phyloP scores from a whole-genome alignment of 441 rosid genomes.

The Pelargonium hybrid region DNA sequence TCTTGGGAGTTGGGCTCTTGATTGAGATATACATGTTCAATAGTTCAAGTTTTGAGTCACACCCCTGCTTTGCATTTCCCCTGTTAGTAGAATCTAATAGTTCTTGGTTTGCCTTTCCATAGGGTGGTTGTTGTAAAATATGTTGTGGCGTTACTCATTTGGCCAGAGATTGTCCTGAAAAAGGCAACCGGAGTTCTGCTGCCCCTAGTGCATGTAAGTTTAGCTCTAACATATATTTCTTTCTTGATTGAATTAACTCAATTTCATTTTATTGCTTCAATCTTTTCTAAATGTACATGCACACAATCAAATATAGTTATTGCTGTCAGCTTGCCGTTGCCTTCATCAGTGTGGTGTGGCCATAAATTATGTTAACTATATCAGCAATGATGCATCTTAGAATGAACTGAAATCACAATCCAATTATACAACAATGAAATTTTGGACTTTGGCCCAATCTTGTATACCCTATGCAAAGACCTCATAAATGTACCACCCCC shows the following conservation, averaged over 20 bases:
- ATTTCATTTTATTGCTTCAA: not conserved
- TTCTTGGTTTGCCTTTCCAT: constrained; percentile 9
- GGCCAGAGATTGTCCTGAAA: constrained; percentile 82
- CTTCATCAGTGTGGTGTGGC: too few species aligned
- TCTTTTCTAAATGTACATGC: not conserved
- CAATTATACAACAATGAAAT: too few species aligned
- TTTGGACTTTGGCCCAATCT: too few species aligned
- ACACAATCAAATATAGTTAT: not conserved
- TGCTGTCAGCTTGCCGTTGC: not conserved
- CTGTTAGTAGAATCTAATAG: not conserved
- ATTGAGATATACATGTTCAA: not conserved
- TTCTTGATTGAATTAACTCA: not conserved
- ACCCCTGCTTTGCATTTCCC: not conserved
- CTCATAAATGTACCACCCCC: too few species aligned
- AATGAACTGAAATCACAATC: too few species aligned
- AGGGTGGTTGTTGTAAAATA: constrained; percentile 89
- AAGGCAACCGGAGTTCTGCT: constrained; percentile 30
- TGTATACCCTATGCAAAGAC: too few species aligned
- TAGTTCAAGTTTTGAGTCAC: not conserved
- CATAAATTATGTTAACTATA: too few species aligned
- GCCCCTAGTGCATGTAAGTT: constrained; percentile 17
- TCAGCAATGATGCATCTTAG: too few species aligned
- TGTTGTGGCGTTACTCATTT: constrained; percentile 90
- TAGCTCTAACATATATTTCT: constrained; percentile 8
- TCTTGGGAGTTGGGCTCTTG: not conserved